Evolutionary conservation across 108 stramenopile genomes (phyloP), one percentile per base, ranked within the genome.

Genomic region (Tribonema minus): DNA sequence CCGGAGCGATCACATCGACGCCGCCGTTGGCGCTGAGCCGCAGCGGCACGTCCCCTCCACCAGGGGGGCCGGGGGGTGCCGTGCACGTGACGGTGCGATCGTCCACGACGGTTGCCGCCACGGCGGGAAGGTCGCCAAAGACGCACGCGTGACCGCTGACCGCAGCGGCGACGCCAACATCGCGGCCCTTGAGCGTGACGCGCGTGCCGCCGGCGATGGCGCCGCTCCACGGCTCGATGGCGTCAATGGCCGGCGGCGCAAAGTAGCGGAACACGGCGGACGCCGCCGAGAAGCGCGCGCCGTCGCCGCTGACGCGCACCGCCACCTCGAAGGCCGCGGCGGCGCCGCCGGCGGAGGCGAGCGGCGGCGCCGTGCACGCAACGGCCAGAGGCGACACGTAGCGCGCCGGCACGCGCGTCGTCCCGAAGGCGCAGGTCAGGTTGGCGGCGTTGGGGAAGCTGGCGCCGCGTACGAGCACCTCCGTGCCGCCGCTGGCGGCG

Each of bases 361-460:
- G 46, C 46, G 9, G 15, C 9, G 46, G 46, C 9, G 46, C 46
- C 20, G 46, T 20, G 46, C 46, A 54, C 46, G 9, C 15, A 9
- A 54, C 46, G 9, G 46, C 46, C 9, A 54, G 15, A 54, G 46
- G 46, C 20, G 46, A 54, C 46, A 38, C 34, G 6, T 38, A 65
- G 38, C 58, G 39, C 33, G 63, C 39, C 25, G 31, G 39, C 35
- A 9, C 15, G 46, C 20, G 9, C 20, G 28, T 9, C 29, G 35
- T 32, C 3, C 76, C 80, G 32, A 80, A 77, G n/a, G 33, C 54
- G 68, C 76, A 77, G 3, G 40, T 31, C 32, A 77, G 67, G 32
- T n/a, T 32, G 3, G 67, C 29, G 37, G 7, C 15, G 41, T n/a
- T 20, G 30, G 32, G 27, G 58, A 77, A 77, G 31, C 67, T 28